These are phyloP conservation scores for Microdochium bolleyi DNA, from an alignment of 2,329 filamentous ascomycete genomes.

Conservation along the genomic window DNA sequence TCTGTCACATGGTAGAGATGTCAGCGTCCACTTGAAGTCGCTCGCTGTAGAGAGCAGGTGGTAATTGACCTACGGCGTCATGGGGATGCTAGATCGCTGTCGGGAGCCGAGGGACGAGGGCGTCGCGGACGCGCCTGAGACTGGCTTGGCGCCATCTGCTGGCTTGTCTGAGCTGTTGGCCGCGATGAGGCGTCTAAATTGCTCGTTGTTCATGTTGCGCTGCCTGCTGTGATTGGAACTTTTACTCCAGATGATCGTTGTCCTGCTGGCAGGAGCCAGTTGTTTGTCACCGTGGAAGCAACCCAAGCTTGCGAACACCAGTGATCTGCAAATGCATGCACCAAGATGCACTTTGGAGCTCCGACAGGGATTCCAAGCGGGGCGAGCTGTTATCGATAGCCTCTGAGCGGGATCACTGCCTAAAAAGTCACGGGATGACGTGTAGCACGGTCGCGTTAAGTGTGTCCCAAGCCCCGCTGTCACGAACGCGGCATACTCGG, in stretches of 20 bases:
- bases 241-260: no score
- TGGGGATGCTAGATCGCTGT: conserved; percentile 74
- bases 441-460: conserved; percentile 17
- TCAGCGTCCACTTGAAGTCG: conserved; percentile 12
- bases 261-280: no score
- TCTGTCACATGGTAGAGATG: conserved; percentile 26
- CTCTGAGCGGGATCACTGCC: background rate
- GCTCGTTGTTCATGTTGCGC: conserved; percentile 78
- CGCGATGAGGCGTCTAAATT: conserved; percentile 77
- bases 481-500: background rate
- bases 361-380: no score
- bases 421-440: conserved; percentile 30
- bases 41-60: background rate
- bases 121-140: conserved; percentile 36
- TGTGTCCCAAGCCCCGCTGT: background rate
- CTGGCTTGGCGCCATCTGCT: conserved; percentile 31
- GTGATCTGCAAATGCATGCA: no score
- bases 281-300: no score
- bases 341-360: no score
- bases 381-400: background rate
- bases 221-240: no score
- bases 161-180: conserved; percentile 32
- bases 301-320: no score
- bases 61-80: conserved; percentile 69
- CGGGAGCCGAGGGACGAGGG: conserved; percentile 61